Percentiles rank a stretch among this genome's conserved stretches.
phyloP scores from a whole-genome alignment of 441 rosid genomes.

The Erysimum cheiri region DNA sequence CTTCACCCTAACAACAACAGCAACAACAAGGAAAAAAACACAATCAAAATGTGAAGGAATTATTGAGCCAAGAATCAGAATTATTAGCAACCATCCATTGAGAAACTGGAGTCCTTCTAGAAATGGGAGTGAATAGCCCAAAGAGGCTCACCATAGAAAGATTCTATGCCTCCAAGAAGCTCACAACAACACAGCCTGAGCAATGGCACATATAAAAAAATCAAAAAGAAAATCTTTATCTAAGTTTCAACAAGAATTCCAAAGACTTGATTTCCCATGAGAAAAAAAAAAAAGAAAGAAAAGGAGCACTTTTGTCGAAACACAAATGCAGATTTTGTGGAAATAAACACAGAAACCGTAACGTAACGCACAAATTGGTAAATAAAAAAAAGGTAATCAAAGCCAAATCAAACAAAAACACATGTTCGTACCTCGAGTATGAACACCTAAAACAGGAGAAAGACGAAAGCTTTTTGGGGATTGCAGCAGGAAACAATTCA shows the following conservation, averaged over 20 bases:
- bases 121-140: slow-evolving; percentile 6
- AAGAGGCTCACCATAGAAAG: slow-evolving; percentile 75
- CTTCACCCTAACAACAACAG: slow-evolving; percentile 68
- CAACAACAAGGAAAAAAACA: background rate
- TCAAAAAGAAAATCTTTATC: slow-evolving; percentile 33
- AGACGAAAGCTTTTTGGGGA: slow-evolving; percentile 3
- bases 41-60: slow-evolving; percentile 14
- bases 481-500: background rate
- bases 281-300: background rate
- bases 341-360: slow-evolving; percentile 13
- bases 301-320: slow-evolving; percentile 5
- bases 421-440: slow-evolving; percentile 45
- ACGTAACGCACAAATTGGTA: slow-evolving; percentile 16
- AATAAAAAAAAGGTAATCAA: background rate
- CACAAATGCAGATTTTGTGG: slow-evolving; percentile 11
- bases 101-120: background rate
- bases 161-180: slow-evolving; percentile 56
- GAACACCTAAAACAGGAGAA: slow-evolving; percentile 25
- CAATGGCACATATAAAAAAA: slow-evolving; percentile 49
- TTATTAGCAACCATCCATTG: background rate
- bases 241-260: slow-evolving; percentile 13
- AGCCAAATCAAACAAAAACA: slow-evolving; percentile 11
- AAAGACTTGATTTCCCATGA: slow-evolving; percentile 9
- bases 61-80: background rate
- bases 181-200: slow-evolving; percentile 56